These are phyloP conservation scores for Galerina sulciceps DNA, from an alignment of 768 basidiomycete species.

Conservation along the genomic window DNA sequence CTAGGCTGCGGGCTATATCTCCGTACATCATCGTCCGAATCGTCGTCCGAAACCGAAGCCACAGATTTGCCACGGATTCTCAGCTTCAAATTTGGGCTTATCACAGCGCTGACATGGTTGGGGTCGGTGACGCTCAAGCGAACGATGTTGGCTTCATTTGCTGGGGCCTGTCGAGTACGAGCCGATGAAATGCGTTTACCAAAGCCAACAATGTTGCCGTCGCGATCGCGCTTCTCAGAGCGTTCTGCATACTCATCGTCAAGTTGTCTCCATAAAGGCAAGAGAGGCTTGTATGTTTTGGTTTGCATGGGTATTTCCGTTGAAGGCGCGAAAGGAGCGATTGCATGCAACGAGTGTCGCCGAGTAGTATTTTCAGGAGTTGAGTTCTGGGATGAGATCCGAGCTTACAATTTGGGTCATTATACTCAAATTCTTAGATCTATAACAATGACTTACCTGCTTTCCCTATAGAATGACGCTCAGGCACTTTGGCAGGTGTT, in stretches of 20 bases:
- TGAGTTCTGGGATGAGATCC: no score
- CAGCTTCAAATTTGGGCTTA: constrained; percentile 13
- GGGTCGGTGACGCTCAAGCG: constrained; percentile 4
- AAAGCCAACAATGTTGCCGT: constrained; percentile 1
- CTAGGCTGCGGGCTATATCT: constrained; percentile 7
- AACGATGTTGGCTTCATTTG: background rate
- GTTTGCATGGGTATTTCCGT: background rate
- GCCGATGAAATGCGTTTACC: constrained; percentile 16
- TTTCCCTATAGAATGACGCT: no score
- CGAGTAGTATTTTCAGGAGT: no score
- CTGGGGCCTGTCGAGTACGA: background rate
- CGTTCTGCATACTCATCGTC: constrained; percentile 16
- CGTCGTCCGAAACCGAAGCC: background rate
- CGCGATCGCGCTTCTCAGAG: constrained; percentile 9
- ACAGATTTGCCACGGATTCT: background rate
- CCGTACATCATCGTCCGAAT: constrained; percentile 7
- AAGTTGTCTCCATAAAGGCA: constrained; percentile 20
- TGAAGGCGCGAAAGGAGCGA: background rate
- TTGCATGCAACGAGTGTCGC: no score
- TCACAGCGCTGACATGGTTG: constrained; percentile 2
- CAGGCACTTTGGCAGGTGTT: no score
- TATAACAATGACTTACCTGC: no score
- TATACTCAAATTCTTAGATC: no score
- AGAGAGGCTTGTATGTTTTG: constrained; percentile 1
- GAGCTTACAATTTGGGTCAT: no score